These are phyloP conservation scores for Mallotus nudiflorus DNA, from an alignment of 345 rosid species.

Conservation along the genomic window DNA sequence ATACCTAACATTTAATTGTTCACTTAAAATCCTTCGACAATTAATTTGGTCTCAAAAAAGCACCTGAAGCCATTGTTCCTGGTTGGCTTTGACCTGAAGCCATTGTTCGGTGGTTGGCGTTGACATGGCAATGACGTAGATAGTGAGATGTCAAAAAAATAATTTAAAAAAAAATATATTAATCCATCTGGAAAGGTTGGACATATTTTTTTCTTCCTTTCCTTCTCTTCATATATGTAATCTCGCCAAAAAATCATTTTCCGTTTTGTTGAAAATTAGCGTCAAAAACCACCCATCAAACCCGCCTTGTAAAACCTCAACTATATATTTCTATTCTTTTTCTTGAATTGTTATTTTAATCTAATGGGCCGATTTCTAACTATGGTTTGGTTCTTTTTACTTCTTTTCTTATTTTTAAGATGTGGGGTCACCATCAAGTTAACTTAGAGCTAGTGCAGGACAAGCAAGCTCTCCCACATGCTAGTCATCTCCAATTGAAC, in stretches of 20 bases:
- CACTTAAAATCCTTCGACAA: too few relatives aligned
- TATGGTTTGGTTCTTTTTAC: slow-evolving; percentile 19
- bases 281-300: slow-evolving; percentile 5
- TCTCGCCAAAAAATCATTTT: slow-evolving; percentile 37
- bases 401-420: slow-evolving; percentile 28
- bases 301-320: slow-evolving; percentile 15
- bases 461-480: slow-evolving; percentile 80
- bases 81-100: too few relatives aligned
- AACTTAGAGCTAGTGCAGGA: slow-evolving; percentile 67
- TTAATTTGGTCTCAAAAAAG: too few relatives aligned
- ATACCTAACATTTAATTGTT: too few relatives aligned
- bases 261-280: slow-evolving; percentile 20
- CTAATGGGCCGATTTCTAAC: slow-evolving; percentile 9
- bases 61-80: too few relatives aligned
- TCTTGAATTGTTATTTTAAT: background rate
- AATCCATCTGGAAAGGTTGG: too few relatives aligned
- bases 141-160: too few relatives aligned
- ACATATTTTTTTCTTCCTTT: too few relatives aligned
- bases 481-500: slow-evolving; percentile 77
- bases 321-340: background rate
- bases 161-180: too few relatives aligned
- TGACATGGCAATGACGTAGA: too few relatives aligned
- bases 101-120: too few relatives aligned
- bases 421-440: slow-evolving; percentile 38
- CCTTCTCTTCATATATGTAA: slow-evolving; percentile 35